A percentile compares a stretch with the other conserved stretches of the same genome.
Conservation (phyloP, 2,329 filamentous ascomycete species). For the Clarireedia homoeocarpa region DNA sequence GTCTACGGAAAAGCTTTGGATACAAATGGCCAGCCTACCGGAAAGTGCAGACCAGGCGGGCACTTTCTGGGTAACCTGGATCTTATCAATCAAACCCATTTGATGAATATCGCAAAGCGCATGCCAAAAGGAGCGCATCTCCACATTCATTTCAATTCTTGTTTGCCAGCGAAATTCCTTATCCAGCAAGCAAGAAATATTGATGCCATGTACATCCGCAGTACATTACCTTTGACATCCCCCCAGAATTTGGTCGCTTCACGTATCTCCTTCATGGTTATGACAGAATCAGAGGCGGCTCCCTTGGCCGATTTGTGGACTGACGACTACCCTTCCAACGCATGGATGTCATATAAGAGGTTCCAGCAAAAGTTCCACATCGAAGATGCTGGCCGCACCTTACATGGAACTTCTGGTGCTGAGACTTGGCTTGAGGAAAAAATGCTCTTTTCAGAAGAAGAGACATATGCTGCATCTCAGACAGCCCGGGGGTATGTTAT, state of each 20-base stretch:
- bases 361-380: constrained; percentile 35
- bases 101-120: constrained; percentile 47
- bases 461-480: constrained; percentile 45
- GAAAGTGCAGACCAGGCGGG: constrained; percentile 34
- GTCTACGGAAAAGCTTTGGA: constrained; percentile 20
- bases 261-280: constrained; percentile 28
- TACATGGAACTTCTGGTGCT: constrained; percentile 26
- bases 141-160: constrained; percentile 75
- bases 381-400: constrained; percentile 23
- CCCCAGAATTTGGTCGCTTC: constrained; percentile 16
- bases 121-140: constrained; percentile 68
- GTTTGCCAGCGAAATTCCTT: constrained; percentile 52
- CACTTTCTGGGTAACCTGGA: constrained; percentile 51
- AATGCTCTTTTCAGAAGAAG: constrained; percentile 52
- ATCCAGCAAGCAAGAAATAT: constrained; percentile 46
- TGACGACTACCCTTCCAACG: constrained; percentile 36
- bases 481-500: constrained; percentile 43
- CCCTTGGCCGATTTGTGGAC: constrained; percentile 42
- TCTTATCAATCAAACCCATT: constrained; percentile 45
- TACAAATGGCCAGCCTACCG: constrained; percentile 14
- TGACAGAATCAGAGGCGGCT: constrained; percentile 24
- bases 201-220: constrained; percentile 62
- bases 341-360: constrained; percentile 38
- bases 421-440: constrained; percentile 53
- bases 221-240: constrained; percentile 42